Evolutionary conservation across 2,329 filamentous ascomycete genomes (phyloP), one percentile per base, ranked within the genome.

Genomic region (Lachnellula cervina): DNA sequence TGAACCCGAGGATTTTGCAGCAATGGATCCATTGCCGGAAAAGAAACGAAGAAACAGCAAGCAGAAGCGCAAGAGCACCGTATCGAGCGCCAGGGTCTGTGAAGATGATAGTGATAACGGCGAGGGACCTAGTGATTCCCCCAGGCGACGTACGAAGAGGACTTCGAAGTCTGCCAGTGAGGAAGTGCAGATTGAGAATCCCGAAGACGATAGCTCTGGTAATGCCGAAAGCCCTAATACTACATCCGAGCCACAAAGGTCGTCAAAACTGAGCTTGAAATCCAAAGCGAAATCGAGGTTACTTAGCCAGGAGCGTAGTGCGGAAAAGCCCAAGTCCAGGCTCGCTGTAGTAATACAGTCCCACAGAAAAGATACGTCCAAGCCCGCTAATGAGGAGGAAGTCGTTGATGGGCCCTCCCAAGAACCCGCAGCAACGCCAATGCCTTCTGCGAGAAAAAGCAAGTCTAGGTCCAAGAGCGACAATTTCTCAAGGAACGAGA

Each of bases 1-100:
- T 37, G 64, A 66, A 43, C 63, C 64, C n/a, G 47, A 56, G 28
- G 45, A 40, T 21, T 53, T 45, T 55, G 21, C 50, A 47, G 23
- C 51, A 48, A 38, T 42, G 34, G 38, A 54, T n/a, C 50, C 51
- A 14, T 14, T 49, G 3, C 35, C 47, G 11, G 47, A 23, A 8
- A 51, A 19, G 32, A 13, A n/a, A 8, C 25, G 46, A 23, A 37
- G 34, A 21, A 49, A 23, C n/a, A 37, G 14, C 8, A 51, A 19
- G 19, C n/a, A 32, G 44, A 28, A 25, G 6, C n/a, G 44, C 14
- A 42, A 44, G 40, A 35, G 49, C 17, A 37, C 4, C 8, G 5
- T 5, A 40, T 17, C 37, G 28, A 32, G 28, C 28, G 9, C 17
- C 43, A 21, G 38, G 47, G 23, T 28, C 19, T 34, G 23, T 28